A percentile compares a stretch with the other conserved stretches of the same genome.
Evolutionary conservation across 805 yeast species (phyloP).

Genomic region (Millerozyma miso): DNA sequence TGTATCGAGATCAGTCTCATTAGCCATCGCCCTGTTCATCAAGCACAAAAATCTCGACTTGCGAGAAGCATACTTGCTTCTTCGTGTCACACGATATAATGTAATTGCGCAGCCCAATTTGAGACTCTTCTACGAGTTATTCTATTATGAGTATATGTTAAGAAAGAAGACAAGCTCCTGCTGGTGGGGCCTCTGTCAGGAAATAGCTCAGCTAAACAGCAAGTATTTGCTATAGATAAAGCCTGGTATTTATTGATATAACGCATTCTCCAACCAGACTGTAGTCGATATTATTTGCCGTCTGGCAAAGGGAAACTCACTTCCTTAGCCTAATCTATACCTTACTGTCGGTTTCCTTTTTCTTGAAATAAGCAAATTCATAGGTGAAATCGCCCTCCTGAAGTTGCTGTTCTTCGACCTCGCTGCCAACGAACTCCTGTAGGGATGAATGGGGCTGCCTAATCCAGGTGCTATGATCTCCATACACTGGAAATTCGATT

Average conservation of each 20-base stretch:
- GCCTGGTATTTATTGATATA: background rate
- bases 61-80: conserved; percentile 32
- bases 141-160: conserved; percentile 21
- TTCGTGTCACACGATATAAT: conserved; percentile 36
- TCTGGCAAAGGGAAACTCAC: too few species aligned
- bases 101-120: conserved; percentile 41
- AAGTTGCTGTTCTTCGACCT: conserved; percentile 30
- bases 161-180: conserved; percentile 14
- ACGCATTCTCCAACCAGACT: background rate
- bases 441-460: conserved; percentile 33
- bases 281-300: background rate
- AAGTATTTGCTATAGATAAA: background rate
- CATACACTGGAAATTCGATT: conserved; percentile 37
- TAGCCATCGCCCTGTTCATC: conserved; percentile 38
- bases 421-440: conserved; percentile 30
- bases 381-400: conserved; percentile 42
- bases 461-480: conserved; percentile 26
- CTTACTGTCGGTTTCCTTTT: conserved; percentile 6
- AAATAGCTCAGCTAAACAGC: conserved; percentile 23
- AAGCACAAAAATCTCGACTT: conserved; percentile 24
- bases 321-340: conserved; percentile 1
- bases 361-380: conserved; percentile 58
- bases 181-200: conserved; percentile 28
- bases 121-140: conserved; percentile 35
- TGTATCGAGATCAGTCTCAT: conserved; percentile 40